phyloP scores from a whole-genome alignment of 306 rosid species.

The Vigna hirtella region DNA sequence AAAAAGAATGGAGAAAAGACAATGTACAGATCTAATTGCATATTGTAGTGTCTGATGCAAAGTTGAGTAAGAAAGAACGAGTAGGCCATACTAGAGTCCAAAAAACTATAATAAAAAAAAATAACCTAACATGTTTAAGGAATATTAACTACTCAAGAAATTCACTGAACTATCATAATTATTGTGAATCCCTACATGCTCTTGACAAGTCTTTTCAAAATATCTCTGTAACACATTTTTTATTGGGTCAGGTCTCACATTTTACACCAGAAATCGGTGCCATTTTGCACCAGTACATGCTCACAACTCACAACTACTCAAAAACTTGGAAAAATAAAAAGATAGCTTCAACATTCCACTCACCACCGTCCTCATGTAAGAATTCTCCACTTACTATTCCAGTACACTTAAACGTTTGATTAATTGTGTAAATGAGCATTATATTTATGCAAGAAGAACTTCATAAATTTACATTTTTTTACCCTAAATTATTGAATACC shows the following conservation, averaged over 20 bases:
- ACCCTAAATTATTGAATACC: background rate
- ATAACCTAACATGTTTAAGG: background rate
- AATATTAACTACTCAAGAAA: background rate
- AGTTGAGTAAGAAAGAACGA: slow-evolving; percentile 6
- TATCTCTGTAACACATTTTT: background rate
- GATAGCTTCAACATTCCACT: background rate
- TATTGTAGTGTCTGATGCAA: slow-evolving; percentile 1
- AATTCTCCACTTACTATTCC: background rate
- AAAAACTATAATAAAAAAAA: background rate
- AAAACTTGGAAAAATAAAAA: background rate
- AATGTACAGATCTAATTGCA: background rate
- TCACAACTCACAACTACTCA: background rate
- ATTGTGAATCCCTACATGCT: background rate
- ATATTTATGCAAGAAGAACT: slow-evolving; percentile 4
- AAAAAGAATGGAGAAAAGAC: background rate
- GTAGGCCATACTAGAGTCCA: no score
- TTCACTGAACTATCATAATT: slow-evolving; percentile 9
- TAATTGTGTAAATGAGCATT: background rate
- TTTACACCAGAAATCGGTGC: background rate
- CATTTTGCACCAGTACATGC: background rate
- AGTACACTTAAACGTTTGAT: background rate
- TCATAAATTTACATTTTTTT: background rate
- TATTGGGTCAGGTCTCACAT: background rate
- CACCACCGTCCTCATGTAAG: background rate
- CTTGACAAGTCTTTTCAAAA: background rate